Conservation (phyloP, 805 yeast species). For the Sungouiella thailandica region DNA sequence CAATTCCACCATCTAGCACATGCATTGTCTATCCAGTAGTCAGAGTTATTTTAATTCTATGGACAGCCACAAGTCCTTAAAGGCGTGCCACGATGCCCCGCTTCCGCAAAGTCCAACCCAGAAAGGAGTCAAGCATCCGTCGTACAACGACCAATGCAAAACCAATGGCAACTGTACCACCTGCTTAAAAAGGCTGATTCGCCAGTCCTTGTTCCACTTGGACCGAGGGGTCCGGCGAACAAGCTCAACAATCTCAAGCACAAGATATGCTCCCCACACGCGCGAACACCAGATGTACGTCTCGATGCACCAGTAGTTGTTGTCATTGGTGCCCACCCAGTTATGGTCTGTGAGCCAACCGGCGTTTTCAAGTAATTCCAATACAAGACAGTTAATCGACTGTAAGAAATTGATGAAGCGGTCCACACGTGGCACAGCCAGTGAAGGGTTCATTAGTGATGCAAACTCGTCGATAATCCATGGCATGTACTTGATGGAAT, state of each 20-base stretch:
- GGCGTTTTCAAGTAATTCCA: conserved; percentile 38
- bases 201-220: conserved; percentile 34
- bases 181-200: conserved; percentile 31
- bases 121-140: conserved; percentile 41
- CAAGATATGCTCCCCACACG: conserved; percentile 39
- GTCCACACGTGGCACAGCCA: conserved; percentile 23
- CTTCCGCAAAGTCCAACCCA: conserved; percentile 45
- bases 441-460: conserved; percentile 22
- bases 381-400: conserved; percentile 35
- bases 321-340: conserved; percentile 39
- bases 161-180: conserved; percentile 39
- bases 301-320: conserved; percentile 37
- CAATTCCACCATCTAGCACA: background rate
- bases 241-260: conserved; percentile 36
- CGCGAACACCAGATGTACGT: conserved; percentile 42
- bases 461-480: conserved; percentile 39
- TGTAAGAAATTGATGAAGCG: conserved; percentile 34
- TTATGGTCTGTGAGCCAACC: conserved; percentile 45
- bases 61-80: conserved; percentile 32
- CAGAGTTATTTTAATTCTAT: conserved; percentile 20
- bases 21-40: background rate
- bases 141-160: conserved; percentile 40
- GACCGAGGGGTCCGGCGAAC: conserved; percentile 36
- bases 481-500: conserved; percentile 39
- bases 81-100: conserved; percentile 42